phyloP scores from a whole-genome alignment of 2,329 filamentous ascomycete species.

The Nemania serpens region DNA sequence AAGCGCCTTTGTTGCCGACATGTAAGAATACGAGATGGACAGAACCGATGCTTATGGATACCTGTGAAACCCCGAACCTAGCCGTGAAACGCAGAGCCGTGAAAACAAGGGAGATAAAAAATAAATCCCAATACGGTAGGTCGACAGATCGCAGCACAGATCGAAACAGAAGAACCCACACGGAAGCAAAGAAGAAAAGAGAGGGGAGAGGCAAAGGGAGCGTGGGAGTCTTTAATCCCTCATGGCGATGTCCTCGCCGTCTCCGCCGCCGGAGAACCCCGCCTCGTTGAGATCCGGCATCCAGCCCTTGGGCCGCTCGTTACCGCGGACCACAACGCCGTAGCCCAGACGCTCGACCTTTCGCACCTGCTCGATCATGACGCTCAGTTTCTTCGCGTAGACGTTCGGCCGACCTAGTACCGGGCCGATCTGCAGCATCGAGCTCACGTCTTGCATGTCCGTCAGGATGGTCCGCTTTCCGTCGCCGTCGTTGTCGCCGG shows the following conservation, averaged over 20 bases:
- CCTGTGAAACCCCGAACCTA: neutral
- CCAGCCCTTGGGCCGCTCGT: slow-evolving; percentile 90
- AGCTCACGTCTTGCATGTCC: slow-evolving; percentile 80
- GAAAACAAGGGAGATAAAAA: neutral
- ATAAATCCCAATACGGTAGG: neutral
- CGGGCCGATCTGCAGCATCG: slow-evolving; percentile 74
- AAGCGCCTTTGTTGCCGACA: slow-evolving; percentile 6
- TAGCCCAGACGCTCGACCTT: slow-evolving; percentile 95
- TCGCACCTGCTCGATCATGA: slow-evolving; percentile 85
- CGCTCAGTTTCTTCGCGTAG: slow-evolving; percentile 78
- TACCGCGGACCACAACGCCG: slow-evolving; percentile 82
- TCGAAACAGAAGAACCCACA: neutral
- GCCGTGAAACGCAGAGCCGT: neutral
- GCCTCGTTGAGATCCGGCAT: slow-evolving; percentile 70
- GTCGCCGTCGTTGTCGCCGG: slow-evolving; percentile 40
- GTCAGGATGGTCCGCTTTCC: slow-evolving; percentile 65
- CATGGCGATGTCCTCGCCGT: slow-evolving; percentile 34
- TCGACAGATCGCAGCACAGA: too few relatives aligned
- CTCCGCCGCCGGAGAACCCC: slow-evolving; percentile 24
- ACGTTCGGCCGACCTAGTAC: slow-evolving; percentile 54
- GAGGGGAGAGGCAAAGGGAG: neutral
- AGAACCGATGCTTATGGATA: neutral
- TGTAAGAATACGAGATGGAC: neutral
- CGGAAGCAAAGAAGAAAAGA: neutral
- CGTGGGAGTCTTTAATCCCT: slow-evolving; percentile 25